These are phyloP conservation scores for Saccharomycopsis microspora DNA, from an alignment of 805 yeast species.

Conservation along the genomic window DNA sequence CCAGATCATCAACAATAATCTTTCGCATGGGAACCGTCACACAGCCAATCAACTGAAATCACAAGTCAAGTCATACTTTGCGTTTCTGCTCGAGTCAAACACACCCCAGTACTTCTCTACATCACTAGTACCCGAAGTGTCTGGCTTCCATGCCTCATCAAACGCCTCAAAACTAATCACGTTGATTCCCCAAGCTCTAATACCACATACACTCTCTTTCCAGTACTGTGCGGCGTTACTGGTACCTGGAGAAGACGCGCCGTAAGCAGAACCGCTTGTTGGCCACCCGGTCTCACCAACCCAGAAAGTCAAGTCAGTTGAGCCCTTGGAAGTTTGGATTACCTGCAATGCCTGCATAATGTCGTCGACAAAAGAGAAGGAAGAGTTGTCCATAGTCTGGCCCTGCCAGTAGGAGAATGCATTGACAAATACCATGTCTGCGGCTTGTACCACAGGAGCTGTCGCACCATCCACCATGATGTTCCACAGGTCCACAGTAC, in stretches of 20 bases:
- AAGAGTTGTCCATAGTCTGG: constrained; percentile 69
- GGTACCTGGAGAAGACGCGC: constrained; percentile 52
- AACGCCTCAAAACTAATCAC: constrained; percentile 89
- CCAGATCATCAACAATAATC: too few species aligned
- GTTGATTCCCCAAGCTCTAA: constrained; percentile 93
- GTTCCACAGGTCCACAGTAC: constrained; percentile 96
- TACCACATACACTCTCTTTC: constrained; percentile 83
- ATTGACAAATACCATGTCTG: constrained; percentile 84
- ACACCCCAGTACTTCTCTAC: constrained; percentile 97
- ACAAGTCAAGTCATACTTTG: constrained; percentile 38
- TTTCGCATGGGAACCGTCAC: too few species aligned
- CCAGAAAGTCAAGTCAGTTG: constrained; percentile 81
- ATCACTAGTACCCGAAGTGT: constrained; percentile 70
- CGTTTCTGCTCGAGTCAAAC: constrained; percentile 39
- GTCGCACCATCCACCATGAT: constrained; percentile 71
- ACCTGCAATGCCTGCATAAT: constrained; percentile 94
- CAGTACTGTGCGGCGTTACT: constrained; percentile 71
- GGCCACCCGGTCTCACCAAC: constrained; percentile 99
- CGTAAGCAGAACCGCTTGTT: constrained; percentile 68
- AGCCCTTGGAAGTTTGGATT: constrained; percentile 78
- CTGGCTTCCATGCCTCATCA: constrained; percentile 95
- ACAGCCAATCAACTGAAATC: constrained; percentile 25
- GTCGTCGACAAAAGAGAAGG: constrained; percentile 90
- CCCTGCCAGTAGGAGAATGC: constrained; percentile 99
- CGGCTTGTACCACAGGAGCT: constrained; percentile 59